Conservation (phyloP, 2,329 filamentous ascomycete species). For the Fusarium acutatum region DNA sequence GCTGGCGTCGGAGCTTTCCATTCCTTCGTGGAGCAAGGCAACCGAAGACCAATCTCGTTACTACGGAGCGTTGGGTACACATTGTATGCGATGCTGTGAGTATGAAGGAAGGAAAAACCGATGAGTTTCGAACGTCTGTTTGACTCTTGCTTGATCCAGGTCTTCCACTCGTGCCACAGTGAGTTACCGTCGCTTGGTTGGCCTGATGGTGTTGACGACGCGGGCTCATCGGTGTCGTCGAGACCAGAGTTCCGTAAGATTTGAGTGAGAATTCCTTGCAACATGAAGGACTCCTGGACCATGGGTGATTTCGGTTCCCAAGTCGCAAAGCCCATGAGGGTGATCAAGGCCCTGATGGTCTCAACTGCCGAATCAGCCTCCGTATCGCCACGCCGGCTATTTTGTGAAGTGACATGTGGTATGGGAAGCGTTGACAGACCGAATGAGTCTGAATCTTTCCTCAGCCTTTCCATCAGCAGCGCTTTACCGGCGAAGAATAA, state of each 20-base stretch:
- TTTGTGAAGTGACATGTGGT: conserved; percentile 18
- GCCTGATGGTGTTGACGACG: neutral
- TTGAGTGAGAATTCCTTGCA: conserved; percentile 47
- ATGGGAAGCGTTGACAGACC: neutral
- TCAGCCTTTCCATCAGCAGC: conserved; percentile 44
- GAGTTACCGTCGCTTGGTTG: neutral
- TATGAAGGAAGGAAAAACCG: conserved; percentile 51
- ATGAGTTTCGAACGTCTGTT: conserved; percentile 48
- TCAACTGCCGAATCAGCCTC: conserved; percentile 33
- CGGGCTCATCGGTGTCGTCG: conserved; percentile 28
- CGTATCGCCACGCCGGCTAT: neutral
- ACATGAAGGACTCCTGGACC: conserved; percentile 47
- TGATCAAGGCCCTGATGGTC: conserved; percentile 46
- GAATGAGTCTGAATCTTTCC: conserved; percentile 33
- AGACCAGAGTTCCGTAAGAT: conserved; percentile 47
- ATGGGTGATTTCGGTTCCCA: conserved; percentile 48
- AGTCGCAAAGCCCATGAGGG: conserved; percentile 50
- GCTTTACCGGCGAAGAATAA: conserved; percentile 47
- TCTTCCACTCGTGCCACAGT: conserved; percentile 37
- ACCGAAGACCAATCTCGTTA: conserved; percentile 47
- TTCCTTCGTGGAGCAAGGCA: conserved; percentile 49
- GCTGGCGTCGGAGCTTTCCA: conserved; percentile 46
- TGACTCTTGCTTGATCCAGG: conserved; percentile 47
- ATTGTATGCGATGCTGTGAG: conserved; percentile 51
- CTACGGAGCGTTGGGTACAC: conserved; percentile 48